Evolutionary conservation across 176 grass and related monocot species (phyloP), one percentile per base, ranked within the genome.

Genomic region (Saccharum spontaneum): DNA sequence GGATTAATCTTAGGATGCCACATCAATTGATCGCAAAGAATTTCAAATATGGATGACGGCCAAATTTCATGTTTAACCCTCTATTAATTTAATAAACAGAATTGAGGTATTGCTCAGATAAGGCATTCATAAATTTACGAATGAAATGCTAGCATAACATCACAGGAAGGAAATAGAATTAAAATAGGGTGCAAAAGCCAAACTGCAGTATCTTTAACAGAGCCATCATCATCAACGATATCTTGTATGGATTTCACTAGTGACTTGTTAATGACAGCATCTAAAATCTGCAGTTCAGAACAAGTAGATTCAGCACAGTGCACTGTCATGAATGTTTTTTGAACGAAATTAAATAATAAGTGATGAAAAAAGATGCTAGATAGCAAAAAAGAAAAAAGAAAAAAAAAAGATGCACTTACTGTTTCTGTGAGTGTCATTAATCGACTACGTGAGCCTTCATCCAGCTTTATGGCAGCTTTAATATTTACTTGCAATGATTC

Each of bases 151-250:
- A 84, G 40, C 45, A 79, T 54, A 68, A 70, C 40, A 54, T 84
- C 48, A 87, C 50, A 24, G 49, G n/a, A 90, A 79, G n/a, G 10
- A 75, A 76, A 69, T 6, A 76, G 31, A 57, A 84, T 10, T 48
- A 80, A 44, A 65, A 78, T 3, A 34, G 28, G 67, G 38, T 77
- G 61, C 36, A 89, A 65, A 71, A 49, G 87, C 62, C 88, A 86
- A 87, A 94, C 93, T 71, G 93, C 87, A 78, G 78, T 92, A 54
- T 94, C 90, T 92, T 95, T 95, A 39, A 95, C 86, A 57, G 90
- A 95, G 49, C 93, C 93, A 60, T 95, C 90, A 66, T 92, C 93
- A 60, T 95, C 88, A 84, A 95, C 59, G 39, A 90, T 63, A 66
- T 92, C 85, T 49, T 92, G 90, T 75, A 92, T 87, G 61, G 83